phyloP scores from a whole-genome alignment of 169 alveolate species.

The Eimeria necatrix region DNA sequence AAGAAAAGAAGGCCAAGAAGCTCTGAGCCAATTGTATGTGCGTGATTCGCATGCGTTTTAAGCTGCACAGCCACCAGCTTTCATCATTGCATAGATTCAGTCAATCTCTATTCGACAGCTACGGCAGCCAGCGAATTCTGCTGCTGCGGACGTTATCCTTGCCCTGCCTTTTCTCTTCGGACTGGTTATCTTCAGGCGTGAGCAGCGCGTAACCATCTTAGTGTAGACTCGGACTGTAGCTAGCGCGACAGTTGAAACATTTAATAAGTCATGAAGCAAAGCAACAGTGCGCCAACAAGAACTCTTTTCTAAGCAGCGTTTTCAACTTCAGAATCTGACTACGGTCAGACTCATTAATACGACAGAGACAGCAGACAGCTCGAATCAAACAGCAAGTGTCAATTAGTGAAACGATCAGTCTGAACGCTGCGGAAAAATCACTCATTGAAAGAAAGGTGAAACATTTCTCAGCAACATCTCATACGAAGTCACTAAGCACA shows the following conservation, averaged over 20 bases:
- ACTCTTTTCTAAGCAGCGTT: no score
- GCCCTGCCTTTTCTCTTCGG: neutral
- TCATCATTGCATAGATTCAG: neutral
- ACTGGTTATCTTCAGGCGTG: neutral
- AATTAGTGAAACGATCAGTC: neutral
- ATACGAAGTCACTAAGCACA: no score
- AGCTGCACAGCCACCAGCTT: slow-evolving; percentile 74
- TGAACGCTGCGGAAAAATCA: neutral
- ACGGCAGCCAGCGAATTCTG: slow-evolving; percentile 18
- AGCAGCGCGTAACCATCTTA: slow-evolving; percentile 26
- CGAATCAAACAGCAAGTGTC: no score
- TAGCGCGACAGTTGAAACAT: no score
- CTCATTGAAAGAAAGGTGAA: neutral
- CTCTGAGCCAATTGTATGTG: slow-evolving; percentile 22
- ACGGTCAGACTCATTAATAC: no score
- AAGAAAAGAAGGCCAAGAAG: slow-evolving; percentile 67
- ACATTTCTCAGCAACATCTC: no score
- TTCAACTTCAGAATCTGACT: no score
- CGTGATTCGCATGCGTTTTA: slow-evolving; percentile 72
- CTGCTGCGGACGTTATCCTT: neutral
- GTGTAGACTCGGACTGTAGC: no score
- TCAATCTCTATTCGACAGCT: slow-evolving; percentile 28
- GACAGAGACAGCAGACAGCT: no score
- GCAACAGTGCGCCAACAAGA: no score
- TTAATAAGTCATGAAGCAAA: no score